A percentile compares a stretch with the other conserved stretches of the same genome.
phyloP scores from a whole-genome alignment of 169 alveolate species.

The Cryptosporidium viatorum region DNA sequence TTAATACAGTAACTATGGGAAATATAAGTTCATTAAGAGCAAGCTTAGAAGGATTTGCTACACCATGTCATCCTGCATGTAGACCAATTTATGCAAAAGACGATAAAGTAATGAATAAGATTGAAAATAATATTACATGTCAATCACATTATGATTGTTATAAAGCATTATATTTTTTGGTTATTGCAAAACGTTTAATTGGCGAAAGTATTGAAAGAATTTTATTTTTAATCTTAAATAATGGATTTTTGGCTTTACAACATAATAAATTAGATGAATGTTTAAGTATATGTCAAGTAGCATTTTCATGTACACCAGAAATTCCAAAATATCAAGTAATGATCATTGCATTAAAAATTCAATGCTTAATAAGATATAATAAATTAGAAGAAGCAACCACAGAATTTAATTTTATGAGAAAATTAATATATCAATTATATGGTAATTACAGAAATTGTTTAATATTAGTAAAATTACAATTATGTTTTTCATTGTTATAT shows the following conservation, averaged over 20 bases:
- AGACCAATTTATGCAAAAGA: slow-evolving; percentile 27
- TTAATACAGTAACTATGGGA: slow-evolving; percentile 63
- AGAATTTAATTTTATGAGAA: slow-evolving; percentile 47
- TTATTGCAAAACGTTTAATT: slow-evolving; percentile 17
- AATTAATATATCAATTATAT: slow-evolving; percentile 46
- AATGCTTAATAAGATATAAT: slow-evolving; percentile 44
- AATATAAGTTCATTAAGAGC: slow-evolving; percentile 53
- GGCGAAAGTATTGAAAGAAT: slow-evolving; percentile 60
- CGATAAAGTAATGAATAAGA: slow-evolving; percentile 2
- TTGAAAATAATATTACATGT: slow-evolving; percentile 21
- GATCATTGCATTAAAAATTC: slow-evolving; percentile 36
- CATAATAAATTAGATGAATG: slow-evolving; percentile 69
- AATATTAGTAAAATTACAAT: slow-evolving; percentile 37
- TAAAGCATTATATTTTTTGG: slow-evolving; percentile 28
- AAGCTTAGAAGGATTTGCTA: slow-evolving; percentile 69
- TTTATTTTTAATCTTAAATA: slow-evolving; percentile 27
- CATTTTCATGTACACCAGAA: slow-evolving; percentile 52
- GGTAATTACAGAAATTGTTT: slow-evolving; percentile 49
- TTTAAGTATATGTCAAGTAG: slow-evolving; percentile 57
- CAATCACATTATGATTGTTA: slow-evolving; percentile 50
- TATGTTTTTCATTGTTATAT: slow-evolving; percentile 50
- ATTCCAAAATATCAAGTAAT: slow-evolving; percentile 55
- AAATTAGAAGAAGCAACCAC: slow-evolving; percentile 59
- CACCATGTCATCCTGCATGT: slow-evolving; percentile 72
- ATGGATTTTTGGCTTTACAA: slow-evolving; percentile 62